Conservation (phyloP, 306 rosid genomes). For the Citrullus amarus region DNA sequence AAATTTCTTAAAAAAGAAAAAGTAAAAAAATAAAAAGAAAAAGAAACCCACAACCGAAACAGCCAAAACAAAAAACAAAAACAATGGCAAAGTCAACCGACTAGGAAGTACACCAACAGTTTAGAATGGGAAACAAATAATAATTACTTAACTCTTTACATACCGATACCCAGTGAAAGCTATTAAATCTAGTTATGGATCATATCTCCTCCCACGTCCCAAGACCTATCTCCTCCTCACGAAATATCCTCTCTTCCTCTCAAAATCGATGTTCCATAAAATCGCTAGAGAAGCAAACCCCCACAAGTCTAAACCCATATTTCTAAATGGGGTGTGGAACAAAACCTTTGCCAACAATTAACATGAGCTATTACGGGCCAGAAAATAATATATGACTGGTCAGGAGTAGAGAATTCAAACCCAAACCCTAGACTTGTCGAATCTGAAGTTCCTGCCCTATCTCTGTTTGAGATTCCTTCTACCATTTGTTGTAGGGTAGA, state of each 20-base stretch:
- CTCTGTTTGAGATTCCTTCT: background rate
- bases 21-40: background rate
- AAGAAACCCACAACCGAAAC: background rate
- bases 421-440: background rate
- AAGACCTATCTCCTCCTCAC: background rate
- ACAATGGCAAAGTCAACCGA: background rate
- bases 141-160: background rate
- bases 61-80: background rate
- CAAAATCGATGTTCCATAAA: background rate
- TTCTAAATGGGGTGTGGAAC: background rate
- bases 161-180: background rate
- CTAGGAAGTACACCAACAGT: background rate
- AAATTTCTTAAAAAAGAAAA: background rate
- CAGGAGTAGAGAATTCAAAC: background rate
- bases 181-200: background rate
- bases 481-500: background rate
- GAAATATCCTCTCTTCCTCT: background rate
- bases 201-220: background rate
- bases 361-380: background rate
- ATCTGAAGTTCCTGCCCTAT: background rate
- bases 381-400: background rate
- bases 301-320: background rate
- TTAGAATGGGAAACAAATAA: background rate
- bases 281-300: background rate
- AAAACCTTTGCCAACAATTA: too few relatives aligned